Conservation (phyloP, 2,329 filamentous ascomycete species). For the Fusarium sp. region DNA sequence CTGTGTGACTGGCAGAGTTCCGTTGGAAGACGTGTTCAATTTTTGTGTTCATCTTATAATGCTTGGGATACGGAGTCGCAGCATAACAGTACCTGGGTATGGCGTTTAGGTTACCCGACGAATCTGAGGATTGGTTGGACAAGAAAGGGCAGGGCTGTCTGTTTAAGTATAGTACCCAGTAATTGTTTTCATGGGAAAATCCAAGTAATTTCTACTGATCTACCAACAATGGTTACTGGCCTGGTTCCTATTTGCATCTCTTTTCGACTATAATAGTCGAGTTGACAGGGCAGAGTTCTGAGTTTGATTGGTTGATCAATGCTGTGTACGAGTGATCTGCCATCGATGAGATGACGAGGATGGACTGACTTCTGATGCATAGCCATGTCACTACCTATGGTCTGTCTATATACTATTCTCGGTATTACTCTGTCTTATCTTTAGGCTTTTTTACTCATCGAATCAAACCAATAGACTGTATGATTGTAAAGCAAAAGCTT, state of each 20-base stretch:
- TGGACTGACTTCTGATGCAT: not conserved
- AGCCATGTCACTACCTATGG: not conserved
- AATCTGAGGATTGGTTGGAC: conserved; percentile 8
- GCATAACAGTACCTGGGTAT: not conserved
- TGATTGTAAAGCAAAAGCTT: not conserved
- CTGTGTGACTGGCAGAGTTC: not conserved
- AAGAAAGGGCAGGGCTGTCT: not conserved
- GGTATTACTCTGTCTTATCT: not conserved
- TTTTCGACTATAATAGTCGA: not conserved
- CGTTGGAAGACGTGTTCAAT: conserved; percentile 5
- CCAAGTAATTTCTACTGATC: not conserved
- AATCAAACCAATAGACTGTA: not conserved
- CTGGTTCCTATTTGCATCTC: not conserved
- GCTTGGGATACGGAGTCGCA: conserved; percentile 17
- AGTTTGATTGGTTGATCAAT: conserved; percentile 1
- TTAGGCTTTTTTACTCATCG: not conserved
- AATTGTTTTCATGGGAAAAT: not conserved
- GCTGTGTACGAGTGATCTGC: not conserved
- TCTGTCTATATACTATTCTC: not conserved
- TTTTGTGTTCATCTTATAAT: conserved; percentile 23
- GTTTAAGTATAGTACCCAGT: not conserved
- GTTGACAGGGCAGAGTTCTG: not conserved
- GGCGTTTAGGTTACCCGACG: not conserved
- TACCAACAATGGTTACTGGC: not conserved
- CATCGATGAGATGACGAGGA: not conserved